These are phyloP conservation scores for Candida sp. DNA, from an alignment of 1,139 yeast genomes.

Conservation along the genomic window DNA sequence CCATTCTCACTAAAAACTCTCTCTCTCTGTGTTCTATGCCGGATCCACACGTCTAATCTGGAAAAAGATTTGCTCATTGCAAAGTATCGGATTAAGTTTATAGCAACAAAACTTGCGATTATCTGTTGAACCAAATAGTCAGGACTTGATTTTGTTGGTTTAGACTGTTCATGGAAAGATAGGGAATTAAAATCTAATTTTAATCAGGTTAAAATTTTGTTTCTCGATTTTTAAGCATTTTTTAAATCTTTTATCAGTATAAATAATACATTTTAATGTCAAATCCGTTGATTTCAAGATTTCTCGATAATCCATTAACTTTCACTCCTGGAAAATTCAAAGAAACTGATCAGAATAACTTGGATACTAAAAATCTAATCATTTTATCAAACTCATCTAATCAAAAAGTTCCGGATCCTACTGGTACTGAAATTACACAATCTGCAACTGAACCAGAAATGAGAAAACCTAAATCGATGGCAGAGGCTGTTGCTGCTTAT, in stretches of 20 bases:
- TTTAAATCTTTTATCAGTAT: no score
- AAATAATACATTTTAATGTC: slow-evolving; percentile 5
- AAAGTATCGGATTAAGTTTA: not conserved
- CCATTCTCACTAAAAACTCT: no score
- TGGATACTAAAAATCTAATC: slow-evolving; percentile 35
- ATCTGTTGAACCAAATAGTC: not conserved
- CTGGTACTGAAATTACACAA: not conserved
- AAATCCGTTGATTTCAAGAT: slow-evolving; percentile 53
- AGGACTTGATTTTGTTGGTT: not conserved
- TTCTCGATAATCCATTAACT: slow-evolving; percentile 54
- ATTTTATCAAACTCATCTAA: slow-evolving; percentile 23
- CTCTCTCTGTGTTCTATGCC: not conserved
- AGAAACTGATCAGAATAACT: slow-evolving; percentile 22
- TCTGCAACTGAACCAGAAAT: slow-evolving; percentile 3
- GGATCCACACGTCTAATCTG: not conserved
- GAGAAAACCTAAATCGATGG: slow-evolving; percentile 49
- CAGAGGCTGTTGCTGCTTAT: slow-evolving; percentile 60
- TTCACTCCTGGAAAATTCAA: slow-evolving; percentile 53
- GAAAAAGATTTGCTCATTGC: slow-evolving; percentile 1
- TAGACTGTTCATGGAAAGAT: not conserved
- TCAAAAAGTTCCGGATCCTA: not conserved
- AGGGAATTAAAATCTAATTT: not conserved
- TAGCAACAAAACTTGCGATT: not conserved
- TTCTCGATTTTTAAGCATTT: no score
- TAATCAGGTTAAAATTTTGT: not conserved